Base-by-base conservation (phyloP, 2,329 filamentous ascomycete species). In the Paraphaeosphaeria sporulosa region DNA sequence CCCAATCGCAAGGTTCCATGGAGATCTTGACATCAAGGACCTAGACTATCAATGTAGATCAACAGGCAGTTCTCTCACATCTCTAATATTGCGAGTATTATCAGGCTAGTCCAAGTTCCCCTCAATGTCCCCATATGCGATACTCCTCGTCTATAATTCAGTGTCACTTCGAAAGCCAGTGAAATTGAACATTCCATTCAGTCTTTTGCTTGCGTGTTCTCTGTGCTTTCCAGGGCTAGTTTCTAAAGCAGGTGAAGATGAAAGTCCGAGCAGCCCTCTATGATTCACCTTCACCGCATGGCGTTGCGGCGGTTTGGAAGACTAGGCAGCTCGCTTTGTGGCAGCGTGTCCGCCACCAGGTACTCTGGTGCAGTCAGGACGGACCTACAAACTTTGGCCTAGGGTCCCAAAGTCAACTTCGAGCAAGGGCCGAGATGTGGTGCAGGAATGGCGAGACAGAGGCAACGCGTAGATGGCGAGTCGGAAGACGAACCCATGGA, bases 251-350 rank as follows among this genome's bases (percentile, higher is more conserved):
- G 46, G 46, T 49, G 46, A 49, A 49, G 46, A 49, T 34, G 46
- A 27, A 49, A 49, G 17, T 34, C 17, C 23, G 12, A 47, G 44
- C 6, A 27, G 44, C 43, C 2, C 17, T 21, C 21, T 49, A 21
- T 13, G 19, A 44, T 23, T 23, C 19, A 34, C 27, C 27, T 49
- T 49, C 46, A 19, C 46, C 17, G 7, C 27, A 7, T 19, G 27
- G 27, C 46, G 46, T 49, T 49, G 27, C 46, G 17, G 27, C 25
- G 27, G n/a, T n/a, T n/a, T n/a, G 0, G 64, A 64, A 32, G 66
- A 66, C 34, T 13, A 7, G 12, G 7, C 17, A 3, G 46, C 46
- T 9, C 9, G n/a, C 7, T 6, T 7, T 9, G 32, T 9, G 6
- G 32, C 48, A 17, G 12, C 15, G 12, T 8, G 13, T 9, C 6